These are phyloP conservation scores for Quercus glauca DNA, from an alignment of 306 rosid species.

Conservation along the genomic window DNA sequence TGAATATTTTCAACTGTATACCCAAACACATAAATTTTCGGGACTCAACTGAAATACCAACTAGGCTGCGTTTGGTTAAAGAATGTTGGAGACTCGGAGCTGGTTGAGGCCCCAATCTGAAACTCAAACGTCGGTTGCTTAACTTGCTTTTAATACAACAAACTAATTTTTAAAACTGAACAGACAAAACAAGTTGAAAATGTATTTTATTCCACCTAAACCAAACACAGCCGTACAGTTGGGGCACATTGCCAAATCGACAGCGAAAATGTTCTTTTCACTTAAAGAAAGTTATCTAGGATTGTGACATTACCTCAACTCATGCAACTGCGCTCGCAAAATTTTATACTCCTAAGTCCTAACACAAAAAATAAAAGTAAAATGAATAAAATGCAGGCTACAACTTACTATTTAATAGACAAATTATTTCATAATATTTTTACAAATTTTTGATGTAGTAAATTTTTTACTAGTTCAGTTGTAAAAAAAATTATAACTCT, in stretches of 20 bases:
- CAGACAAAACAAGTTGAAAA: neutral
- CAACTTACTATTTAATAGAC: neutral
- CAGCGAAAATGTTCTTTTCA: neutral
- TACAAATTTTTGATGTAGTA: no score
- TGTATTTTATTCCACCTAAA: conserved; percentile 4
- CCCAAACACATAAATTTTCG: conserved; percentile 5
- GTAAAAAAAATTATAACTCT: no score
- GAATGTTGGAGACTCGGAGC: neutral
- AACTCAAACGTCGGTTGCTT: neutral
- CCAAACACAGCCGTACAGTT: conserved; percentile 4
- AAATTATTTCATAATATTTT: neutral
- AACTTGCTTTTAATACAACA: neutral
- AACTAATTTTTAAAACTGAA: neutral
- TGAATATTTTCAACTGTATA: no score
- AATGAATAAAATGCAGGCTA: neutral
- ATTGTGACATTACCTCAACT: conserved; percentile 24
- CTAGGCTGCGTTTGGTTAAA: neutral
- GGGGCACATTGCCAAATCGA: neutral
- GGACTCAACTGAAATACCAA: neutral
- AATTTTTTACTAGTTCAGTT: no score
- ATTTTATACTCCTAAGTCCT: neutral
- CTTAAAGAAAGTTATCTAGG: neutral
- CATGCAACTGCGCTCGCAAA: conserved; percentile 19
- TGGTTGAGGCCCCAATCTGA: neutral
- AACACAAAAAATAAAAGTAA: neutral